Percentiles rank a stretch among this genome's conserved stretches.
Conservation (phyloP, 2,329 filamentous ascomycete species). For the Orbilia brochopaga region DNA sequence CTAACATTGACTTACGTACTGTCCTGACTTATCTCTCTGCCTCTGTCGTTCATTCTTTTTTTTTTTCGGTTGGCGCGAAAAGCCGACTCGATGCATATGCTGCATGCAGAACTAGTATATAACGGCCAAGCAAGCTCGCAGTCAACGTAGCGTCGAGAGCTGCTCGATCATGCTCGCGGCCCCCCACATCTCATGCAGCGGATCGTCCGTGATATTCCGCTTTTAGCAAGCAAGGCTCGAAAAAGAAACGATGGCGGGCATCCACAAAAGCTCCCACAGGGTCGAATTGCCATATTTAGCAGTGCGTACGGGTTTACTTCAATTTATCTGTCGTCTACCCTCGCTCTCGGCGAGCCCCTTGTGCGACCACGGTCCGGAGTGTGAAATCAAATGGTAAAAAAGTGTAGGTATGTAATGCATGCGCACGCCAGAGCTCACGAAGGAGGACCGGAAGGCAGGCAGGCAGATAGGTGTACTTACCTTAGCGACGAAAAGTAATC, state of each 20-base stretch:
- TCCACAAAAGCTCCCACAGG: slow-evolving; percentile 16
- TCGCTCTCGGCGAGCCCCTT: background rate
- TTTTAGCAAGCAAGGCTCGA: slow-evolving; percentile 31
- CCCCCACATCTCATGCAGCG: slow-evolving; percentile 44
- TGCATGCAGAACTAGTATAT: no score
- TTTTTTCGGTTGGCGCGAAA: no score
- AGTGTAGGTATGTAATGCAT: no score
- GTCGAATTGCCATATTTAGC: slow-evolving; percentile 45
- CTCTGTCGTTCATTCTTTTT: no score
- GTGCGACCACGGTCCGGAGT: background rate
- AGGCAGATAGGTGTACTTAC: background rate
- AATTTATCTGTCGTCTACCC: background rate
- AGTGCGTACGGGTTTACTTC: background rate
- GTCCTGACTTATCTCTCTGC: no score
- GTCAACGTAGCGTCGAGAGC: no score
- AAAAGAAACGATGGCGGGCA: background rate
- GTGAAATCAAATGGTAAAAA: no score
- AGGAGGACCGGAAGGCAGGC: background rate
- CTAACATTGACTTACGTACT: no score
- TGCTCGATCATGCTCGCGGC: slow-evolving; percentile 1
- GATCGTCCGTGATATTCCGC: slow-evolving; percentile 49
- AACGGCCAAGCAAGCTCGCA: no score
- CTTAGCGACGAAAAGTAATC: no score
- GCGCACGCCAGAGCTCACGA: background rate
- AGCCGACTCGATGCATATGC: no score